Evolutionary conservation across 805 yeast genomes (phyloP).

Genomic region (Cyberlindnera japonica): DNA sequence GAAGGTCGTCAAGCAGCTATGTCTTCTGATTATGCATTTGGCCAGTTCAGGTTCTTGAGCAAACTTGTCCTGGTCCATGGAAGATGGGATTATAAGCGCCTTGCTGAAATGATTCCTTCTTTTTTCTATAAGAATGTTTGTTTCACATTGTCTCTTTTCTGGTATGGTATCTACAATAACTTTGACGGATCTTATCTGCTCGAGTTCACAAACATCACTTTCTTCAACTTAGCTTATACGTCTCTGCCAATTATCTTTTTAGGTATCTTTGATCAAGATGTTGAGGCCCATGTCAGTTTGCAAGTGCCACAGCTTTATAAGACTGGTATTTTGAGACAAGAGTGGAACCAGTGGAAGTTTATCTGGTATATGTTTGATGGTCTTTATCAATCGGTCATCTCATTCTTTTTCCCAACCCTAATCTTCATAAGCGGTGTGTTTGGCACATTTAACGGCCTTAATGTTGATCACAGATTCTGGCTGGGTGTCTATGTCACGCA

Average conservation of each 20-base stretch:
- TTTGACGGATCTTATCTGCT: constrained; percentile 78
- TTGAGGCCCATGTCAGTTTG: constrained; percentile 61
- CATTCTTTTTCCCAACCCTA: constrained; percentile 72
- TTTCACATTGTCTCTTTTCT: constrained; percentile 68
- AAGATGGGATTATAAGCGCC: constrained; percentile 80
- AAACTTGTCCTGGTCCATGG: constrained; percentile 74
- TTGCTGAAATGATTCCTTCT: constrained; percentile 79
- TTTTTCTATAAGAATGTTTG: constrained; percentile 79
- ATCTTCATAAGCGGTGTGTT: constrained; percentile 41
- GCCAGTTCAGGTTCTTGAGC: constrained; percentile 71
- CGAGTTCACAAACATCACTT: constrained; percentile 77
- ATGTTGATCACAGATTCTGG: constrained; percentile 66
- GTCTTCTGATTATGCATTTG: constrained; percentile 85
- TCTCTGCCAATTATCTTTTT: constrained; percentile 75
- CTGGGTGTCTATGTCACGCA: constrained; percentile 64
- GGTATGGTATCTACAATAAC: constrained; percentile 73
- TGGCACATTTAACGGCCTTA: constrained; percentile 49
- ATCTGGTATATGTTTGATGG: constrained; percentile 77
- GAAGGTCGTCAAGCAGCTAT: constrained; percentile 88
- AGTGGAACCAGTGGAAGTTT: constrained; percentile 68
- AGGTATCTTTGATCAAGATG: constrained; percentile 82
- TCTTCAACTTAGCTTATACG: constrained; percentile 79
- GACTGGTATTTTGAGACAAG: constrained; percentile 66
- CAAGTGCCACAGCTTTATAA: constrained; percentile 73
- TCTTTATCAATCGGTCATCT: constrained; percentile 65